A percentile compares a stretch with the other conserved stretches of the same genome.
These are phyloP conservation scores for Moringa oleifera DNA, from an alignment of 345 rosid species.

Conservation along the genomic window DNA sequence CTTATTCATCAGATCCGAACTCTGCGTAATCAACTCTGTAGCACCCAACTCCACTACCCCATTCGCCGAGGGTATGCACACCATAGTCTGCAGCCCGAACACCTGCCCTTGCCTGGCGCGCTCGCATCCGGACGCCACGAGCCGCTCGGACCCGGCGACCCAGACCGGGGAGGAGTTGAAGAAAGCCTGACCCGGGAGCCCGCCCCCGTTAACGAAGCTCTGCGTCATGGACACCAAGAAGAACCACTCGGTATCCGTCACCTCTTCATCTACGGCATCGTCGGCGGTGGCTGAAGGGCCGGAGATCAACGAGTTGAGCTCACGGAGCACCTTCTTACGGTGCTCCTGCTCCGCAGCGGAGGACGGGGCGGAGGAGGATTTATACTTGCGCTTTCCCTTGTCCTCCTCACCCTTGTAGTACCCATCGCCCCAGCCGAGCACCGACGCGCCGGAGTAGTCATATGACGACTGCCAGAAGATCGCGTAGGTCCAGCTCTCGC, in stretches of 20 bases:
- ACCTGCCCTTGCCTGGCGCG: slow-evolving; percentile 67
- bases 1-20: slow-evolving; percentile 68
- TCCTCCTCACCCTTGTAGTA: slow-evolving; percentile 87
- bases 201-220: slow-evolving; percentile 56
- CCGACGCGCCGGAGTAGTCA: slow-evolving; percentile 53
- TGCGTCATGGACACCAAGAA: slow-evolving; percentile 90
- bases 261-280: slow-evolving; percentile 79
- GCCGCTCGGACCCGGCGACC: slow-evolving; percentile 59
- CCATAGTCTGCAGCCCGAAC: slow-evolving; percentile 75
- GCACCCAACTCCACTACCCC: slow-evolving; percentile 95
- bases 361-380: slow-evolving; percentile 22
- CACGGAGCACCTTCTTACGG: slow-evolving; percentile 67
- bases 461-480: slow-evolving; percentile 90
- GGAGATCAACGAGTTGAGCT: slow-evolving; percentile 76
- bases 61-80: slow-evolving; percentile 66
- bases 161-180: slow-evolving; percentile 49
- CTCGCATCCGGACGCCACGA: slow-evolving; percentile 57
- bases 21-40: slow-evolving; percentile 58
- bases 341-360: slow-evolving; percentile 72
- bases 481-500: slow-evolving; percentile 84
- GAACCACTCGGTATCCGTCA: slow-evolving; percentile 97
- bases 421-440: slow-evolving; percentile 91
- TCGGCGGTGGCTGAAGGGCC: slow-evolving; percentile 46
- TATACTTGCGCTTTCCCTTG: slow-evolving; percentile 37
- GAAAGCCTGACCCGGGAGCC: slow-evolving; percentile 77